These are phyloP conservation scores for Musa acuminata DNA, from an alignment of 176 grass and related monocot species.

Conservation along the genomic window DNA sequence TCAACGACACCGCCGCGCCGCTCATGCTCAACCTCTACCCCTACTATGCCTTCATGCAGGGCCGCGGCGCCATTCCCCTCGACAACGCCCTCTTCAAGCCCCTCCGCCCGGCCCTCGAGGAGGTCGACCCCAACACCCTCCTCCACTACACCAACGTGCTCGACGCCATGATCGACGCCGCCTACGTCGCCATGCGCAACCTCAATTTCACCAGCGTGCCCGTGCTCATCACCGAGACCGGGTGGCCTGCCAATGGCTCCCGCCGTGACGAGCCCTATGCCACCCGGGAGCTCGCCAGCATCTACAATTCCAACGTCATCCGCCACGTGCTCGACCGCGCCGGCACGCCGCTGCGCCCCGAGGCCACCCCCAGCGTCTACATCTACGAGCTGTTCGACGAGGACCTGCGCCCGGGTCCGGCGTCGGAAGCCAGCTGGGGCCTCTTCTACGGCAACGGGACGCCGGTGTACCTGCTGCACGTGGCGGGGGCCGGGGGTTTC, in stretches of 20 bases:
- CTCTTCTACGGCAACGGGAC: constrained; percentile 95
- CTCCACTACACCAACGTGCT: constrained; percentile 95
- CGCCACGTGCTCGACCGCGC: constrained; percentile 58
- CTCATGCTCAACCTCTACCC: constrained; percentile 96
- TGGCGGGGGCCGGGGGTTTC: constrained; percentile 53
- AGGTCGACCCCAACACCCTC: constrained; percentile 91
- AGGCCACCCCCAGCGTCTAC: constrained; percentile 50
- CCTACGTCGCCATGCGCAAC: constrained; percentile 56
- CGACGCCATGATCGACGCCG: constrained; percentile 94
- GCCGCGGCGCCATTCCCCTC: constrained; percentile 58
- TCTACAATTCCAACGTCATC: constrained; percentile 84
- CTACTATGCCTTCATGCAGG: constrained; percentile 86
- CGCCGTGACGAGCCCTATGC: constrained; percentile 59
- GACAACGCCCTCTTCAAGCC: constrained; percentile 85
- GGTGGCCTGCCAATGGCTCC: constrained; percentile 84
- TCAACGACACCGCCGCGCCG: constrained; percentile 65
- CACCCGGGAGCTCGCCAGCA: constrained; percentile 57
- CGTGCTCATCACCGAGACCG: constrained; percentile 78
- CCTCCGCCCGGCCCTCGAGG: constrained; percentile 60
- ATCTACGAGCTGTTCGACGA: constrained; percentile 98
- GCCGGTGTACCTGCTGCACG: constrained; percentile 77
- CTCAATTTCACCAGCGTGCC: constrained; percentile 40
- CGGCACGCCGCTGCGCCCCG: constrained; percentile 78
- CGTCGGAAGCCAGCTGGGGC: constrained; percentile 87
- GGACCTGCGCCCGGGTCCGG: constrained; percentile 67